Conservation (phyloP, 2,329 filamentous ascomycete species). For the Cladobotryum protrusum region DNA sequence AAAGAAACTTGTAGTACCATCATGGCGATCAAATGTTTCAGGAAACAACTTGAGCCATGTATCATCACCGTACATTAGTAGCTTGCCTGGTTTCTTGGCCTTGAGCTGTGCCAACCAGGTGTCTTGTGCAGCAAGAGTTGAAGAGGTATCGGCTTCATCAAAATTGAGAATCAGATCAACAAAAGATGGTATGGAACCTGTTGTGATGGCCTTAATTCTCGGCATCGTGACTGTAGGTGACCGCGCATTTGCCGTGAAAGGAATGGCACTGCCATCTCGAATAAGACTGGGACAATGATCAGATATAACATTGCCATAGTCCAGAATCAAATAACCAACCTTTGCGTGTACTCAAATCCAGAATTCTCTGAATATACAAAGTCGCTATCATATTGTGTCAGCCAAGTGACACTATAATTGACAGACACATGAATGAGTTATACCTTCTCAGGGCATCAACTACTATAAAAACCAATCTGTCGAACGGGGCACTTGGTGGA, state of each 20-base stretch:
- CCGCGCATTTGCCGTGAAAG: constrained; percentile 93
- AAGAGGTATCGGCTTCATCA: constrained; percentile 86
- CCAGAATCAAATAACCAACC: constrained; percentile 43
- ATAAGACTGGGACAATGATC: constrained; percentile 58
- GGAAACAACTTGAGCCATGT: constrained; percentile 98
- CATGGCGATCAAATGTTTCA: constrained; percentile 73
- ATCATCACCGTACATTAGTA: constrained; percentile 95
- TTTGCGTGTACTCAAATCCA: constrained; percentile 82
- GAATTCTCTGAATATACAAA: constrained; percentile 82
- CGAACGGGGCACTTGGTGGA: constrained; percentile 65
- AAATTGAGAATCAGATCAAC: constrained; percentile 95
- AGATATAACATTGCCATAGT: background rate
- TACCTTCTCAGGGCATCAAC: constrained; percentile 90
- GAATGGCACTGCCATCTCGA: constrained; percentile 72
- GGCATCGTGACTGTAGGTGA: constrained; percentile 98
- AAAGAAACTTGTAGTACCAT: constrained; percentile 97
- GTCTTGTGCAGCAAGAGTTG: constrained; percentile 80
- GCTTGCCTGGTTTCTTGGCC: constrained; percentile 61
- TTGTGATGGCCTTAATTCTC: constrained; percentile 92
- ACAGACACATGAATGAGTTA: background rate
- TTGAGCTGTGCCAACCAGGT: constrained; percentile 95
- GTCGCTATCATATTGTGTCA: constrained; percentile 52
- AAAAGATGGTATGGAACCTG: constrained; percentile 96
- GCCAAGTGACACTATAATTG: background rate
- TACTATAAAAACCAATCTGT: constrained; percentile 94